Evolutionary conservation across 2,329 filamentous ascomycete species (phyloP).

Genomic region (Penicillium sp.): DNA sequence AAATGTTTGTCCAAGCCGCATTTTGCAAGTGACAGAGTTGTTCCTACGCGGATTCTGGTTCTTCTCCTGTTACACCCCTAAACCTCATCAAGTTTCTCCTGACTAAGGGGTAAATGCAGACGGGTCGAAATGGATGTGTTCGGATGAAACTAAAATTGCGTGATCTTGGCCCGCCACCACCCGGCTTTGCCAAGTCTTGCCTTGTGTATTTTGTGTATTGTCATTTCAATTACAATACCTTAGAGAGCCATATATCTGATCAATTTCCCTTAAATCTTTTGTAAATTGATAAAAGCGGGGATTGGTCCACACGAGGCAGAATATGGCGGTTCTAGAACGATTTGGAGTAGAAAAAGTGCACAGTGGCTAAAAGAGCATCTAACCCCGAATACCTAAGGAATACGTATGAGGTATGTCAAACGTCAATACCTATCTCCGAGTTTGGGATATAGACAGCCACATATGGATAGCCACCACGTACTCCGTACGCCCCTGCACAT

Average conservation of each 20-base stretch:
- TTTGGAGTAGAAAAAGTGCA: neutral
- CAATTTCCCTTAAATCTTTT: neutral
- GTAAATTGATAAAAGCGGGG: neutral
- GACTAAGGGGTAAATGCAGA: conserved; percentile 3
- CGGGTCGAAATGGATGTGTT: neutral
- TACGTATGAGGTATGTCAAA: neutral
- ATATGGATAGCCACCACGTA: neutral
- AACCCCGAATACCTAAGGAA: neutral
- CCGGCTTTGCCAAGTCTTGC: neutral
- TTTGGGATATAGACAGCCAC: neutral
- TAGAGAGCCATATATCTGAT: neutral
- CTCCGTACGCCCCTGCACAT: neutral
- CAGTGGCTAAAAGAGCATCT: neutral
- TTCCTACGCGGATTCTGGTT: conserved; percentile 1
- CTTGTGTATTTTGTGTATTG: neutral
- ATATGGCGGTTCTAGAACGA: neutral
- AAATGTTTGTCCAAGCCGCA: conserved; percentile 17
- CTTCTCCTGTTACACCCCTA: neutral
- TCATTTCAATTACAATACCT: neutral
- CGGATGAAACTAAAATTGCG: conserved; percentile 2
- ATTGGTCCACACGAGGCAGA: neutral
- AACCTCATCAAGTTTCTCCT: neutral
- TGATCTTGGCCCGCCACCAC: conserved; percentile 4
- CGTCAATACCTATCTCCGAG: neutral
- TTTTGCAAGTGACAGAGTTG: conserved; percentile 10